phyloP scores from a whole-genome alignment of 2,329 filamentous ascomycete genomes.

The Scortechinia acanthostroma region DNA sequence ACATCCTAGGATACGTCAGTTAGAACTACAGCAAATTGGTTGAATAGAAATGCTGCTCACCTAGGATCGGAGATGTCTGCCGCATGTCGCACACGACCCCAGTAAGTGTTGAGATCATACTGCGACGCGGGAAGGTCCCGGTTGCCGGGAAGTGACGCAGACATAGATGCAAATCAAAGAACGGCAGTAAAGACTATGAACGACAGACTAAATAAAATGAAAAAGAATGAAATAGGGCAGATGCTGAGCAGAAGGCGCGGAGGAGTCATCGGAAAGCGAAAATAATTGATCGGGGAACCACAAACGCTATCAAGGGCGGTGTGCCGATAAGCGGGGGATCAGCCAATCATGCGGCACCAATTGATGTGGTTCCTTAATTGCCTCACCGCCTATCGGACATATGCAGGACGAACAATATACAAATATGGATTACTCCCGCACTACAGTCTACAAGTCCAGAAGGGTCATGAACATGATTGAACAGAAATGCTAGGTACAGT shows the following conservation, averaged over 20 bases:
- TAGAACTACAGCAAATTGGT: conserved; percentile 1
- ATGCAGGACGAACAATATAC: too few species aligned
- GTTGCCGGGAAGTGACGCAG: conserved; percentile 54
- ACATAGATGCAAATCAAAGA: conserved; percentile 34
- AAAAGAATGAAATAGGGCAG: not conserved
- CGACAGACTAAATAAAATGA: not conserved
- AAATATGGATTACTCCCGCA: too few species aligned
- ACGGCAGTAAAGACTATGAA: not conserved
- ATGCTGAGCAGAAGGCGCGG: too few species aligned
- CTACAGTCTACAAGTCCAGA: too few species aligned
- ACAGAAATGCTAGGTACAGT: too few species aligned
- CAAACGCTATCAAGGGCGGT: not conserved
- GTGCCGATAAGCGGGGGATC: not conserved
- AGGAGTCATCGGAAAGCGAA: not conserved
- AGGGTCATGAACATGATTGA: too few species aligned
- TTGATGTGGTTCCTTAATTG: too few species aligned
- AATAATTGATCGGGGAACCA: too few species aligned
- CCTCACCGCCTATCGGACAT: too few species aligned
- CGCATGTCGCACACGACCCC: conserved; percentile 86
- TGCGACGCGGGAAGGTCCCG: conserved; percentile 86
- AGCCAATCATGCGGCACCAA: too few species aligned
- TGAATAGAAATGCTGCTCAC: conserved; percentile 45
- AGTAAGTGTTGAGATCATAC: conserved; percentile 88
- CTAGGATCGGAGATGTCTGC: conserved; percentile 88
- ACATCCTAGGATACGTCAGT: conserved; percentile 50